A percentile compares a stretch with the other conserved stretches of the same genome.
Conservation (phyloP, 2,329 filamentous ascomycete genomes). For the Neofusicoccum sp. region DNA sequence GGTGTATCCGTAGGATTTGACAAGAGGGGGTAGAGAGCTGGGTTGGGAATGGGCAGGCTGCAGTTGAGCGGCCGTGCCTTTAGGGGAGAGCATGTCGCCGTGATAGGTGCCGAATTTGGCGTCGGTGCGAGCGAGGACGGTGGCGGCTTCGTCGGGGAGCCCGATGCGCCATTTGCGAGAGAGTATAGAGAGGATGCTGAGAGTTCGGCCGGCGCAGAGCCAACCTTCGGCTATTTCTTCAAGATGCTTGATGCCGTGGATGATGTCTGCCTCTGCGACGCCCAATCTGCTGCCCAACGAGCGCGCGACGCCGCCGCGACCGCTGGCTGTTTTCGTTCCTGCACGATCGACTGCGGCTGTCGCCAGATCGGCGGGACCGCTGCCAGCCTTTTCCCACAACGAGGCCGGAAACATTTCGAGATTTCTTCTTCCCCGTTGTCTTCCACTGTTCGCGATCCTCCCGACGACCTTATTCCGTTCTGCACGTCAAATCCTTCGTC, state of each 20-base stretch:
- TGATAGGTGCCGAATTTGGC: slow-evolving; percentile 69
- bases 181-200: slow-evolving; percentile 80
- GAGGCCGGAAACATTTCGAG: too few species aligned
- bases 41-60: slow-evolving; percentile 18
- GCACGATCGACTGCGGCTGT: too few species aligned
- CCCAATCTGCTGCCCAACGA: too few species aligned
- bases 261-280: too few species aligned
- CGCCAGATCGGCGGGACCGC: too few species aligned
- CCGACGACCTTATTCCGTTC: too few species aligned
- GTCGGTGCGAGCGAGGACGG: slow-evolving; percentile 74
- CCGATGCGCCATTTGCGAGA: slow-evolving; percentile 87
- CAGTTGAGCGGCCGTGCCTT: slow-evolving; percentile 15
- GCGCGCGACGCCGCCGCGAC: too few species aligned
- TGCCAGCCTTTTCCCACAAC: too few species aligned
- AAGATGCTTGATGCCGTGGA: slow-evolving; percentile 84
- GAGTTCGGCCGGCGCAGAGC: slow-evolving; percentile 81
- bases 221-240: slow-evolving; percentile 96
- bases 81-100: slow-evolving; percentile 23
- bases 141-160: slow-evolving; percentile 76
- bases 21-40: not conserved
- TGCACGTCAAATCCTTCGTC: too few species aligned
- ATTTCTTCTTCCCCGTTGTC: too few species aligned
- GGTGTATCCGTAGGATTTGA: slow-evolving; percentile 4
- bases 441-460: too few species aligned
- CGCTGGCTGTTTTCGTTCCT: too few species aligned